Evolutionary conservation across 2,329 filamentous ascomycete genomes (phyloP).

Genomic region (Colletotrichum sansevieriae): DNA sequence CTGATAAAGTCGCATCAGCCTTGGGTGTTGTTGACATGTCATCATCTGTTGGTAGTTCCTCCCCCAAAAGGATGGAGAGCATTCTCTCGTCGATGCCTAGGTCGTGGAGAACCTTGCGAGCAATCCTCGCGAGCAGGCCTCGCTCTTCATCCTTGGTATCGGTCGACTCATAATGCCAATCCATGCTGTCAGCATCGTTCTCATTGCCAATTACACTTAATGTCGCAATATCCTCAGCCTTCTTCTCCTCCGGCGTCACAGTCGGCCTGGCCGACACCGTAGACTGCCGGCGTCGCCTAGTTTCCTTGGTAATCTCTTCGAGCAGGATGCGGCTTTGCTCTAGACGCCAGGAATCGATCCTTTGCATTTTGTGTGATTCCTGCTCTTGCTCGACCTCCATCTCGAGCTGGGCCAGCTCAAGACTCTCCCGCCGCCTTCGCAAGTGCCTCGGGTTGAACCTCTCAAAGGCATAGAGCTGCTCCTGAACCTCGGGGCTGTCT

Average conservation of each 20-base stretch:
- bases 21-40: conserved; percentile 62
- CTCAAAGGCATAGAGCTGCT: conserved; percentile 92
- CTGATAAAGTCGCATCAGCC: conserved; percentile 47
- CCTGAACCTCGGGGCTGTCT: conserved; percentile 75
- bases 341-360: conserved; percentile 92
- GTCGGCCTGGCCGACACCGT: conserved; percentile 61
- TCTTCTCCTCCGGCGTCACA: conserved; percentile 48
- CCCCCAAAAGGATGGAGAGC: conserved; percentile 88
- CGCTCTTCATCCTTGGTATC: conserved; percentile 66
- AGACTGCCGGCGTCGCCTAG: conserved; percentile 75
- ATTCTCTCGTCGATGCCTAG: conserved; percentile 90
- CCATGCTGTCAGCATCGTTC: conserved; percentile 55
- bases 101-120: conserved; percentile 87
- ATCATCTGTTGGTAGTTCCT: conserved; percentile 72
- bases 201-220: conserved; percentile 48
- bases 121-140: conserved; percentile 84
- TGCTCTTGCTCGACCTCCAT: conserved; percentile 67
- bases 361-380: conserved; percentile 80
- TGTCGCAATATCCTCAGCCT: conserved; percentile 49
- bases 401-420: conserved; percentile 64
- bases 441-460: conserved; percentile 81
- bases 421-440: conserved; percentile 65
- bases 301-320: conserved; percentile 91
- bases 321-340: conserved; percentile 89
- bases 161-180: conserved; percentile 65